Conservation (phyloP, 805 yeast genomes). For the Pichia scutulata region DNA sequence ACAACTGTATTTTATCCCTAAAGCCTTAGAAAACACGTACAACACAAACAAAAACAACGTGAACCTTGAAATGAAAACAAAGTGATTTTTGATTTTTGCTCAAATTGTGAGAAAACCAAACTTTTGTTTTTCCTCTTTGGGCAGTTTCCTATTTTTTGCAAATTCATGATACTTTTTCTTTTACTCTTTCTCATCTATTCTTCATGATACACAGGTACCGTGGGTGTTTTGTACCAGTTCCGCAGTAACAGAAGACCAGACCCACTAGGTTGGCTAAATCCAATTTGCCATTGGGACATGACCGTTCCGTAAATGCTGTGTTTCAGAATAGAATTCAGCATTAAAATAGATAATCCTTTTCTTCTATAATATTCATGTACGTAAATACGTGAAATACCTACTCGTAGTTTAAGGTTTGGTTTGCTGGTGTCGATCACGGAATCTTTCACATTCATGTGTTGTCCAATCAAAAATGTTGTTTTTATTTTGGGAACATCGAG, state of each 20-base stretch:
- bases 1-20: too few relatives aligned
- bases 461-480: neutral
- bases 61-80: neutral
- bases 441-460: slow-evolving; percentile 1
- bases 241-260: slow-evolving; percentile 51
- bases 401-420: slow-evolving; percentile 12
- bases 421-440: neutral
- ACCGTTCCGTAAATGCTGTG: slow-evolving; percentile 41
- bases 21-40: neutral
- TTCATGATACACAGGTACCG: slow-evolving; percentile 7
- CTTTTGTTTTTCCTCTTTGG: slow-evolving; percentile 16
- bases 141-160: slow-evolving; percentile 44
- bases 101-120: neutral
- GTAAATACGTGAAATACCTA: slow-evolving; percentile 43
- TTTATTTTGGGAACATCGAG: neutral
- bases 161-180: slow-evolving; percentile 35
- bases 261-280: slow-evolving; percentile 65
- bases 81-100: neutral
- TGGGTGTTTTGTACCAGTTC: slow-evolving; percentile 31
- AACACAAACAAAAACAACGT: neutral
- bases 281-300: slow-evolving; percentile 36
- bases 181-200: slow-evolving; percentile 20
- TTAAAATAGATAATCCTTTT: slow-evolving; percentile 37
- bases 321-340: slow-evolving; percentile 37
- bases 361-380: slow-evolving; percentile 37